Base-by-base conservation (phyloP, 2,329 filamentous ascomycete genomes). In the Triangularia setosa region DNA sequence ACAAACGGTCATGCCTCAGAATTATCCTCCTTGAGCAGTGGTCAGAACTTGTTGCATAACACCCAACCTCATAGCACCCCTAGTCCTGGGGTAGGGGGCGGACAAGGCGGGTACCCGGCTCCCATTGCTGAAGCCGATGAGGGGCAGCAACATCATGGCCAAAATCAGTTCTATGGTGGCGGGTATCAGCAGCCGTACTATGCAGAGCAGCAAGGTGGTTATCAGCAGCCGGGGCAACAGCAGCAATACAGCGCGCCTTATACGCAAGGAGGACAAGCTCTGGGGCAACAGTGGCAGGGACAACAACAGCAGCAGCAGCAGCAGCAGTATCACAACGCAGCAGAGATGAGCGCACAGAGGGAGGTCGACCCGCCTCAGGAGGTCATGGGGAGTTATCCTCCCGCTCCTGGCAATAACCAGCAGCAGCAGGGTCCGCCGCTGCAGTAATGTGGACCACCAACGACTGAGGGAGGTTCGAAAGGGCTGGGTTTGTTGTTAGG, bases 81-180 rank as follows among this genome's bases (percentile, higher is more conserved):
- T 16, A 8, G 6, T 5, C 40, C 40, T 18, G 40, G 40, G 30
- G 21, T 61, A 1, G 59, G 55, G 1, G 12, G 16, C 14, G 64
- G 61, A 40, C 53, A 25, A 16, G 44, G 28, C 3, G 52, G 23
- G 53, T 64, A 61, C 8, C 65, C 67, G 4, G 58, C 65, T 0
- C 65, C 68, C 7, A 69, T 70, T 23, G 65, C 63, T 33, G 68
- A 70, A 61, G 65, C 65, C 2, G 64, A 70, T 30, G 69, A 71
- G 58, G 65, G 56, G 2, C 56, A 35, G 35, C 48, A 33, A 9
- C 27, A 40, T n/a, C 35, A 40, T n/a, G 35, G 35, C 4, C 35
- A 40, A 14, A 40, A n/a, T 40, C 35, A 40, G 40, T 48, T 48
- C 9, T 48, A 48, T 18, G 40, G 35, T 7, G 35, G 35, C 6